These are phyloP conservation scores for Fomitopsis schrenkii DNA, from an alignment of 1,284 basidiomycete species.

Conservation along the genomic window DNA sequence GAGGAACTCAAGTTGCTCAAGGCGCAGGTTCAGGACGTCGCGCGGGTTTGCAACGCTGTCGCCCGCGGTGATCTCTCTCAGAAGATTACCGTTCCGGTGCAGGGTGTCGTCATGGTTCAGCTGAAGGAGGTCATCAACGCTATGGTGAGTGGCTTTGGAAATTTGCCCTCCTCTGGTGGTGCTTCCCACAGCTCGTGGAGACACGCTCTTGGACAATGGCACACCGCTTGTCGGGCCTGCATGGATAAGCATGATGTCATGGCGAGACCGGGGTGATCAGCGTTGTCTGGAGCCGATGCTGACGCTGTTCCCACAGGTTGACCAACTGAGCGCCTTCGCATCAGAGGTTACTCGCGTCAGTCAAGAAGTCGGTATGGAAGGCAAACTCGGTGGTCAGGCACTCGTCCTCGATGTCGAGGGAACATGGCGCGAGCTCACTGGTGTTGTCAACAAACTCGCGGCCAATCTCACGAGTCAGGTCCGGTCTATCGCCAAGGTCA, in stretches of 20 bases:
- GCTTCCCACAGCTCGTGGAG: too few species aligned
- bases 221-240: background rate
- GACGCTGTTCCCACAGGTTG: constrained; percentile 40
- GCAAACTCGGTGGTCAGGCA: constrained; percentile 90
- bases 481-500: constrained; percentile 91
- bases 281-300: background rate
- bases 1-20: constrained; percentile 82
- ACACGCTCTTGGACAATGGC: too few species aligned
- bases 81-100: constrained; percentile 95
- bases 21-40: constrained; percentile 88
- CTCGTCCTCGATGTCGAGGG: constrained; percentile 92
- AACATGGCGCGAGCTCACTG: constrained; percentile 89
- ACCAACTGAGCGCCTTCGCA: constrained; percentile 78
- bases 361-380: constrained; percentile 92
- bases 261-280: background rate
- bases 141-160: constrained; percentile 58
- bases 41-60: constrained; percentile 93
- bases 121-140: constrained; percentile 98
- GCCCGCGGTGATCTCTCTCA: constrained; percentile 92
- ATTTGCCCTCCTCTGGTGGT: constrained; percentile 4
- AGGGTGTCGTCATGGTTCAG: constrained; percentile 96
- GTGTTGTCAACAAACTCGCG: constrained; percentile 90
- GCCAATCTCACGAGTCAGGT: constrained; percentile 95
- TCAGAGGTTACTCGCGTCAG: constrained; percentile 84
- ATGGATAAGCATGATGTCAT: background rate